These are phyloP conservation scores for Moesziomyces sp. DNA, from an alignment of 1,284 basidiomycete genomes.

Conservation along the genomic window DNA sequence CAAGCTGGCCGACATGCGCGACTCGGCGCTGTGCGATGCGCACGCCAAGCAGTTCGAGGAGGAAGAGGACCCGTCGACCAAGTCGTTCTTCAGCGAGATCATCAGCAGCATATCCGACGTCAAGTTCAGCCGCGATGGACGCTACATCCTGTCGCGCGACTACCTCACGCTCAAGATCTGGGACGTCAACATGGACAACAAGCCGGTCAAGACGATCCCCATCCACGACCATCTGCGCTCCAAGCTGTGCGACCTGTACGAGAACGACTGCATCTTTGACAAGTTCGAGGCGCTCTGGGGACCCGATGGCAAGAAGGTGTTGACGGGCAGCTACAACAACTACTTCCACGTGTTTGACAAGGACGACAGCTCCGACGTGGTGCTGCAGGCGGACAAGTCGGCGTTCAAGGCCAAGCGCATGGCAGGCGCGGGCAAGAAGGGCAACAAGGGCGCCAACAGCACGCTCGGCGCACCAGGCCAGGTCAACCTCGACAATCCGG, in stretches of 20 bases:
- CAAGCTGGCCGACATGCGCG: slow-evolving; percentile 99
- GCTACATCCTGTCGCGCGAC: slow-evolving; percentile 95
- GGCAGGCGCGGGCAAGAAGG: slow-evolving; percentile 77
- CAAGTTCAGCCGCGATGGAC: slow-evolving; percentile 96
- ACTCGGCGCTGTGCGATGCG: slow-evolving; percentile 94
- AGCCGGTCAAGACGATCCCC: slow-evolving; percentile 95
- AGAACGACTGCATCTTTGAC: slow-evolving; percentile 99
- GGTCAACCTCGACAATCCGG: slow-evolving; percentile 65
- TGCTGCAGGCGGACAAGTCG: slow-evolving; percentile 98
- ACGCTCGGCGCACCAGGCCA: slow-evolving; percentile 74
- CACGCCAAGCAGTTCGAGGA: slow-evolving; percentile 86
- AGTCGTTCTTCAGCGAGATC: slow-evolving; percentile 99
- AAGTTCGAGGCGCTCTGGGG: slow-evolving; percentile 79
- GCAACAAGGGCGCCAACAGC: slow-evolving; percentile 77
- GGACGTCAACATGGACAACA: slow-evolving; percentile 99
- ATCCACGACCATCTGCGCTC: slow-evolving; percentile 98
- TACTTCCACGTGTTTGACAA: slow-evolving; percentile 99
- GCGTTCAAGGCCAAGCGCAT: slow-evolving; percentile 98
- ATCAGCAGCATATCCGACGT: slow-evolving; percentile 99
- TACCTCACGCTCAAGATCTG: slow-evolving; percentile 98
- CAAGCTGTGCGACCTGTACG: slow-evolving; percentile 98
- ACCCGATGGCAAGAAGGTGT: slow-evolving; percentile 61
- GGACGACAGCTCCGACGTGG: slow-evolving; percentile 87
- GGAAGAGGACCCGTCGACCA: slow-evolving; percentile 95
- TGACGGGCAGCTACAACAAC: slow-evolving; percentile 98